These are phyloP conservation scores for Talaromyces trachyspermus DNA, from an alignment of 495 filamentous ascomycete genomes.

Conservation along the genomic window DNA sequence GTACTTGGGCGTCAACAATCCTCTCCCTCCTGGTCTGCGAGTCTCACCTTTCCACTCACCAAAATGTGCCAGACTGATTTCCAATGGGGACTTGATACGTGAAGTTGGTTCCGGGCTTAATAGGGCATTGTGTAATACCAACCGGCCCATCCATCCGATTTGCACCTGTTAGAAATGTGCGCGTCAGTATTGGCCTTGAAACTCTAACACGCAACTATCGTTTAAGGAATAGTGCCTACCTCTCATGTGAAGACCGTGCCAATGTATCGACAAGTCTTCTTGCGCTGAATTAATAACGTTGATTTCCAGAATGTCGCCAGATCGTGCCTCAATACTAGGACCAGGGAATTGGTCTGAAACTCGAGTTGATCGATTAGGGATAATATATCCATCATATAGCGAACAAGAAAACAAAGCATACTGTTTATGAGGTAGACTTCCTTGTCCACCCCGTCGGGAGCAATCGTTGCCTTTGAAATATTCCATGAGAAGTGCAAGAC, in stretches of 20 bases:
- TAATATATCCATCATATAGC: neutral
- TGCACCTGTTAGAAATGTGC: slow-evolving; percentile 4
- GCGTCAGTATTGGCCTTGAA: too few species aligned
- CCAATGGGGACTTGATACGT: slow-evolving; percentile 70
- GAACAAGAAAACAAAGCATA: slow-evolving; percentile 8
- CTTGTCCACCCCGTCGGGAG: slow-evolving; percentile 36
- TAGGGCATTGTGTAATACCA: slow-evolving; percentile 58
- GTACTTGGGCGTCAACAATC: neutral
- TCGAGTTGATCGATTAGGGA: neutral
- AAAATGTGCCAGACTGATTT: slow-evolving; percentile 70
- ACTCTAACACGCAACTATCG: too few species aligned
- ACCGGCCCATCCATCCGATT: slow-evolving; percentile 65
- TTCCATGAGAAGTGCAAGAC: neutral
- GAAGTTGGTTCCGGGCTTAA: slow-evolving; percentile 54
- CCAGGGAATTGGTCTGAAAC: slow-evolving; percentile 29
- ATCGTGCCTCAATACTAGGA: slow-evolving; percentile 31
- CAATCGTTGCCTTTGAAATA: neutral
- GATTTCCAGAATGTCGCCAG: slow-evolving; percentile 62
- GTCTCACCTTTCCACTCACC: slow-evolving; percentile 24
- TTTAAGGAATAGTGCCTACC: slow-evolving; percentile 22
- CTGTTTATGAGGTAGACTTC: slow-evolving; percentile 31
- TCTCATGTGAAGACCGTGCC: slow-evolving; percentile 68
- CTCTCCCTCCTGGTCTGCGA: neutral
- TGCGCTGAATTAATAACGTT: slow-evolving; percentile 60
- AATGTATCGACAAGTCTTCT: slow-evolving; percentile 63